Evolutionary conservation across 306 rosid genomes (phyloP).

Genomic region (Luffa aegyptiaca): DNA sequence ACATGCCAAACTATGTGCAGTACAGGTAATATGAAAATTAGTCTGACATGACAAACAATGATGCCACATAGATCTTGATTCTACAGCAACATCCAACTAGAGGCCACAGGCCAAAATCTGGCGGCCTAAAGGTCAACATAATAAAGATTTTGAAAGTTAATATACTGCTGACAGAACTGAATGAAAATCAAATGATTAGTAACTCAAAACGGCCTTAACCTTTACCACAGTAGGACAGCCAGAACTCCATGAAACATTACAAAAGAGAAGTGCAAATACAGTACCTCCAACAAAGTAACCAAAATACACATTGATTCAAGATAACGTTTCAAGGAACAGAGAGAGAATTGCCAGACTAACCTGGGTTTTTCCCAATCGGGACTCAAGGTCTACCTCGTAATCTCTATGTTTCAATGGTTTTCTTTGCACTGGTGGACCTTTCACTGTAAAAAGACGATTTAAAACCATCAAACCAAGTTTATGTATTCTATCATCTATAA

Average conservation of each 20-base stretch:
- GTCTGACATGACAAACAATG: neutral
- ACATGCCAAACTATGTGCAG: neutral
- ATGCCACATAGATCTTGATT: neutral
- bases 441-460: constrained; percentile 25
- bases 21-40: neutral
- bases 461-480: neutral
- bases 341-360: constrained; percentile 12
- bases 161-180: neutral
- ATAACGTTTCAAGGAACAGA: neutral
- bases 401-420: constrained; percentile 95
- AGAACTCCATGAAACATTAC: neutral
- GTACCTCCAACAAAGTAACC: neutral
- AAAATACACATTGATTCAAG: neutral
- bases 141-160: neutral
- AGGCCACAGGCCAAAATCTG: neutral
- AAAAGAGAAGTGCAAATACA: neutral
- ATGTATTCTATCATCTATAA: neutral
- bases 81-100: neutral
- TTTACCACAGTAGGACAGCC: neutral
- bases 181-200: neutral
- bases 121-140: neutral
- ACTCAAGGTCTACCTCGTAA: constrained; percentile 91
- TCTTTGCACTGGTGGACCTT: constrained; percentile 83
- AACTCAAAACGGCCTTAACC: neutral
- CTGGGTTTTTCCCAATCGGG: constrained; percentile 95